These are phyloP conservation scores for Sarocladiaceae sp. DNA, from an alignment of 2,329 filamentous ascomycete species.

Conservation along the genomic window DNA sequence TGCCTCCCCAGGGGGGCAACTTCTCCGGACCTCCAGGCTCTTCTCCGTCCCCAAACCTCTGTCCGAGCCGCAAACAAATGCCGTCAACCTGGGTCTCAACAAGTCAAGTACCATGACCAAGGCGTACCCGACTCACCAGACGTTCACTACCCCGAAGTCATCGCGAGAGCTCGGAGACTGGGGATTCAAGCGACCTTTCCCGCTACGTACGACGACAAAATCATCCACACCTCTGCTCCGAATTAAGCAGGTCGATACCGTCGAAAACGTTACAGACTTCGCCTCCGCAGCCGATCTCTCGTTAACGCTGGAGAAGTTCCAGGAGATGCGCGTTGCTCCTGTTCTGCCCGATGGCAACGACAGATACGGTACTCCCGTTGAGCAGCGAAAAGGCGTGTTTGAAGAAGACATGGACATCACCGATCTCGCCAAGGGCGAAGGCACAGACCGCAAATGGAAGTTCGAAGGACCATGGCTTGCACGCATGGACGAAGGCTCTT, in stretches of 20 bases:
- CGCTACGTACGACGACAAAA: slow-evolving; percentile 65
- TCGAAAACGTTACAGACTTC: slow-evolving; percentile 87
- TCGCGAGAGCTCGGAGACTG: slow-evolving; percentile 78
- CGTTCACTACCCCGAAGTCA: slow-evolving; percentile 69
- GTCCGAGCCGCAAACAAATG: slow-evolving; percentile 50
- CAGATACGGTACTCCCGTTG: neutral
- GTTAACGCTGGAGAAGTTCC: slow-evolving; percentile 76
- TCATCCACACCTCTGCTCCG: slow-evolving; percentile 70
- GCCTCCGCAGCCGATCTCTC: slow-evolving; percentile 75
- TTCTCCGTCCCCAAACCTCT: slow-evolving; percentile 81
- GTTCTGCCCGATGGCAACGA: slow-evolving; percentile 37
- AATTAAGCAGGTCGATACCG: slow-evolving; percentile 72
- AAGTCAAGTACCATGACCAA: slow-evolving; percentile 49
- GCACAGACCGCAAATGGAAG: slow-evolving; percentile 49
- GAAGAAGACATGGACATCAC: slow-evolving; percentile 53
- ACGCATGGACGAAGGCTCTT: slow-evolving; percentile 54
- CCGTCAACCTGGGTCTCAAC: slow-evolving; percentile 25
- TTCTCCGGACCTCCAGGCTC: slow-evolving; percentile 81
- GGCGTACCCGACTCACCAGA: slow-evolving; percentile 73
- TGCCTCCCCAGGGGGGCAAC: slow-evolving; percentile 56
- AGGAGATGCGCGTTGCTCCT: slow-evolving; percentile 71
- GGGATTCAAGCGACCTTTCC: slow-evolving; percentile 83
- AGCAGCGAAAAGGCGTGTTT: slow-evolving; percentile 36
- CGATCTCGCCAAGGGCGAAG: neutral
- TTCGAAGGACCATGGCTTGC: slow-evolving; percentile 62